phyloP scores from a whole-genome alignment of 2,329 filamentous ascomycete genomes.

The Cryphonectria radicalis region DNA sequence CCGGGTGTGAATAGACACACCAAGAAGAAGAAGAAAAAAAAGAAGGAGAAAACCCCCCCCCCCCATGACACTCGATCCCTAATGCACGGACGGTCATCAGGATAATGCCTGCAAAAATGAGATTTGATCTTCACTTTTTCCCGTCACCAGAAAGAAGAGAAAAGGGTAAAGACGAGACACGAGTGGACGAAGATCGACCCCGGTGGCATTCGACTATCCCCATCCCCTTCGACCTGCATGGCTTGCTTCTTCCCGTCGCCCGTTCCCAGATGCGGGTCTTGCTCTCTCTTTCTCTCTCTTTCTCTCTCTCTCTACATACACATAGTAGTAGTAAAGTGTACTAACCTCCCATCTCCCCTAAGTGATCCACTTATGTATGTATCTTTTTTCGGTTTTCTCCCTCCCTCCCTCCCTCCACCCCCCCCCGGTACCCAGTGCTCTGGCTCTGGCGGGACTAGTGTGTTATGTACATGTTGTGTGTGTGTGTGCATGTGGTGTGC shows the following conservation, averaged over 20 bases:
- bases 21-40: too few relatives aligned
- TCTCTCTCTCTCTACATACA: neutral
- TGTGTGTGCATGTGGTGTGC: neutral
- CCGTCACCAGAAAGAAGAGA: neutral
- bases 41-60: too few relatives aligned
- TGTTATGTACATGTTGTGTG: neutral
- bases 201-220: neutral
- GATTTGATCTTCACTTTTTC: conserved; percentile 10
- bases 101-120: conserved; percentile 25
- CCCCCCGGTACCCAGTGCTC: conserved; percentile 16
- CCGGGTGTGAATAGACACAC: neutral
- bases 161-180: neutral
- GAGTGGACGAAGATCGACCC: neutral
- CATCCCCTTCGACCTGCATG: neutral
- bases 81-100: conserved; percentile 17
- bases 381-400: neutral
- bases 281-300: too few relatives aligned
- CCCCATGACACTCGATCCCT: conserved; percentile 16
- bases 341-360: neutral
- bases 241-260: neutral
- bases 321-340: neutral
- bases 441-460: conserved; percentile 23
- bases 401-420: neutral
- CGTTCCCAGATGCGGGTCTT: conserved; percentile 12
- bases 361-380: too few relatives aligned